Evolutionary conservation across 805 yeast species (phyloP).

Genomic region (Cyberlindnera japonica): DNA sequence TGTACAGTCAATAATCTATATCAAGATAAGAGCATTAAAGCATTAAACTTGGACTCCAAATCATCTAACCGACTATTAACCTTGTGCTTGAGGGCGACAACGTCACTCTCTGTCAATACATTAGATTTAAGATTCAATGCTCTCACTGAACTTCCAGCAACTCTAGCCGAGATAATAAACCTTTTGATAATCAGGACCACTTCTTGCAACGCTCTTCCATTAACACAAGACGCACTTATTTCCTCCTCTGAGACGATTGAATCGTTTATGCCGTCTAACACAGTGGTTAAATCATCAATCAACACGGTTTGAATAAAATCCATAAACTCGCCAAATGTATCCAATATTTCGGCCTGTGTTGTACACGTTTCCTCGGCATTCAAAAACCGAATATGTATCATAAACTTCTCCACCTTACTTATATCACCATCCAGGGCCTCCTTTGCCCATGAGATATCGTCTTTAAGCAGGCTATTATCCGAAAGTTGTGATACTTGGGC

Average conservation of each 20-base stretch:
- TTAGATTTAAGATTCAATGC: neutral
- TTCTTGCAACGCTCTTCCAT: constrained; percentile 4
- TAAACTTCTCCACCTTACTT: constrained; percentile 10
- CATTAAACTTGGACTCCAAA: constrained; percentile 10
- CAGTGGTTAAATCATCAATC: constrained; percentile 17
- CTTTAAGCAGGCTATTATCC: constrained; percentile 2
- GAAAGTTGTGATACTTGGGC: neutral
- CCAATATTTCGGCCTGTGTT: constrained; percentile 16
- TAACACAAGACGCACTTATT: constrained; percentile 2
- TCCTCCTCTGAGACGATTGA: constrained; percentile 5
- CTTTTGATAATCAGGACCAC: constrained; percentile 9
- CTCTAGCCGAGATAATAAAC: constrained; percentile 10
- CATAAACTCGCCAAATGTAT: constrained; percentile 17
- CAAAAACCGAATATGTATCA: constrained; percentile 17
- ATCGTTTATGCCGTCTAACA: constrained; percentile 12
- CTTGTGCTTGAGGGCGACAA: neutral
- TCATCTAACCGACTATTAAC: constrained; percentile 6
- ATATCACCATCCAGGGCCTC: constrained; percentile 15
- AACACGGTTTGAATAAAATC: constrained; percentile 17
- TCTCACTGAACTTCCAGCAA: constrained; percentile 4
- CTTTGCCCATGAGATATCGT: constrained; percentile 20
- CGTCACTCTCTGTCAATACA: neutral
- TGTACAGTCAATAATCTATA: neutral
- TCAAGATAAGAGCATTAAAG: constrained; percentile 4
- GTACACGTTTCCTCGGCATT: constrained; percentile 23